These are phyloP conservation scores for Allomyces macrogynus DNA, from an alignment of 192 early-diverging fungal species.

Conservation along the genomic window DNA sequence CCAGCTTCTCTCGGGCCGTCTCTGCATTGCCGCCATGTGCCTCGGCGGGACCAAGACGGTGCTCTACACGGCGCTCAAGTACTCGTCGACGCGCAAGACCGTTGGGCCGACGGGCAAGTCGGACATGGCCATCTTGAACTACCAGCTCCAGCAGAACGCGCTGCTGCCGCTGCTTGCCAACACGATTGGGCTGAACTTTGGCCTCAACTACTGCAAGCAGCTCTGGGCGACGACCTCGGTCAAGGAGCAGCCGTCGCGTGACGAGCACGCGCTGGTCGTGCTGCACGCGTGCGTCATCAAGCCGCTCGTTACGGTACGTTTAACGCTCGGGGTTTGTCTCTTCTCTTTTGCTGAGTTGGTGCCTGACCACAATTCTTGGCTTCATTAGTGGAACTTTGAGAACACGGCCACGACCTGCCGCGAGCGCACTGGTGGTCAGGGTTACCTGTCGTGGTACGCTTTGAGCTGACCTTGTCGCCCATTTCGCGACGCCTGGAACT, in stretches of 20 bases:
- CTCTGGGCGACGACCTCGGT: conserved; percentile 24
- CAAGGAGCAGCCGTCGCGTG: conserved; percentile 10
- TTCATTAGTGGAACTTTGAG: conserved; percentile 39
- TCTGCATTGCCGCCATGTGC: conserved; percentile 46
- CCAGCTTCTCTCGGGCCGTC: conserved; percentile 46
- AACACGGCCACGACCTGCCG: conserved; percentile 41
- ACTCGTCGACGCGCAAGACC: conserved; percentile 41
- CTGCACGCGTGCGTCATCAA: conserved; percentile 59
- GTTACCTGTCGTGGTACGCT: conserved; percentile 28
- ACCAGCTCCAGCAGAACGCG: conserved; percentile 59
- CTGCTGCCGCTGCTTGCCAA: conserved; percentile 41
- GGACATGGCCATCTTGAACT: conserved; percentile 50
- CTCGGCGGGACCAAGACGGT: conserved; percentile 44
- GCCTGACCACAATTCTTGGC: no score
- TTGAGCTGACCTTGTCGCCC: no score
- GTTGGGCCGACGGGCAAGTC: conserved; percentile 57
- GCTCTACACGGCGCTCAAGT: conserved; percentile 45
- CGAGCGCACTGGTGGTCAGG: conserved; percentile 56
- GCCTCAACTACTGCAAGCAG: conserved; percentile 54
- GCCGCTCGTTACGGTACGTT: conserved; percentile 27
- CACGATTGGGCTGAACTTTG: conserved; percentile 49
- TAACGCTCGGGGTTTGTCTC: no score
- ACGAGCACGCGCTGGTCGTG: conserved; percentile 37
- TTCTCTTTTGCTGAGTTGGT: no score
- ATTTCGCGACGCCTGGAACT: no score